phyloP scores from a whole-genome alignment of 1,139 yeast genomes.

The Diutina neorugosa region DNA sequence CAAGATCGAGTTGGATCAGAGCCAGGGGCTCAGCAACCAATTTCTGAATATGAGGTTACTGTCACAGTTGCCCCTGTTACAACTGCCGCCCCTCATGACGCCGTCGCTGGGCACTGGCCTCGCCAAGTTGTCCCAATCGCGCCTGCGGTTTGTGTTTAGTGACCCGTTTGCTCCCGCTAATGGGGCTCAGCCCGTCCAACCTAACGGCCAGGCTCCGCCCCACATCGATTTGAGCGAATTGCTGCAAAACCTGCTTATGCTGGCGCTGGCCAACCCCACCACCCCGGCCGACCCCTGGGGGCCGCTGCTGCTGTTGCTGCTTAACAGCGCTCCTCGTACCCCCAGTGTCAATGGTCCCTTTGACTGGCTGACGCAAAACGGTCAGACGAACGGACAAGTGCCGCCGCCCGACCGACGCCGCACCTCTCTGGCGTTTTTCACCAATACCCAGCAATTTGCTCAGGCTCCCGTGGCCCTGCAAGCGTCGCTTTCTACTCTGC shows the following conservation, averaged over 20 bases:
- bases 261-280: slow-evolving; percentile 7
- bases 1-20: slow-evolving; percentile 34
- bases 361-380: slow-evolving; percentile 8
- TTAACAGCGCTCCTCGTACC: neutral
- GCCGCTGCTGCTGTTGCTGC: slow-evolving; percentile 6
- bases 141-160: slow-evolving; percentile 59
- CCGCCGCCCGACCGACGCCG: slow-evolving; percentile 12
- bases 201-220: neutral
- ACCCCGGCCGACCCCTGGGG: slow-evolving; percentile 29
- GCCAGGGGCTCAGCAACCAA: slow-evolving; percentile 11
- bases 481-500: slow-evolving; percentile 6
- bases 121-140: slow-evolving; percentile 10
- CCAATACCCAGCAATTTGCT: slow-evolving; percentile 7
- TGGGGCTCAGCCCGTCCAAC: neutral
- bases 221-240: slow-evolving; percentile 2
- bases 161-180: slow-evolving; percentile 38
- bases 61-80: neutral
- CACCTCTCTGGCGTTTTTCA: slow-evolving; percentile 25
- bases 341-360: slow-evolving; percentile 6
- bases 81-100: neutral
- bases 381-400: neutral
- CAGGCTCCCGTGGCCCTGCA: slow-evolving; percentile 4
- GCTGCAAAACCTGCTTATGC: slow-evolving; percentile 1
- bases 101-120: slow-evolving; percentile 5
- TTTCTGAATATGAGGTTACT: slow-evolving; percentile 18